These are phyloP conservation scores for Piromyces finnis DNA, from an alignment of 192 early-diverging fungal genomes.

Conservation along the genomic window DNA sequence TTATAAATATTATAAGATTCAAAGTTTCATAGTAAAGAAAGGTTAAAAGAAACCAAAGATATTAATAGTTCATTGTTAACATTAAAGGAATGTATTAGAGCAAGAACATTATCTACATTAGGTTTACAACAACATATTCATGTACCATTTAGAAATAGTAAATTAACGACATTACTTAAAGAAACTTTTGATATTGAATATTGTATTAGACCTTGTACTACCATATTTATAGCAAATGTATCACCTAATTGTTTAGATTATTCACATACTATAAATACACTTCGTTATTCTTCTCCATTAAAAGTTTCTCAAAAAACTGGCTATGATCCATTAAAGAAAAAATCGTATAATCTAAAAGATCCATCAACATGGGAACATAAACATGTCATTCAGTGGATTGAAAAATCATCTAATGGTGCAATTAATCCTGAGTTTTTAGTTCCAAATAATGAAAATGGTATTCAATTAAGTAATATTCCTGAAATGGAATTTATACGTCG, in stretches of 20 bases:
- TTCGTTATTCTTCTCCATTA: constrained; percentile 15
- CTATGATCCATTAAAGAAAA: neutral
- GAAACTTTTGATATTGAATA: constrained; percentile 22
- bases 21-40: constrained; percentile 19
- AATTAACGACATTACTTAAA: constrained; percentile 26
- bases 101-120: constrained; percentile 9
- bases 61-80: constrained; percentile 28
- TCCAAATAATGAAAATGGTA: constrained; percentile 16
- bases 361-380: constrained; percentile 18
- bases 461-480: constrained; percentile 15
- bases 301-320: constrained; percentile 4
- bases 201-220: constrained; percentile 8
- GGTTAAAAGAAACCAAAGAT: constrained; percentile 17
- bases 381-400: constrained; percentile 14
- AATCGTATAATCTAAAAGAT: constrained; percentile 8
- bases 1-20: constrained; percentile 4
- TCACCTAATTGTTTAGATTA: constrained; percentile 13
- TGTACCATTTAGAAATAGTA: constrained; percentile 22
- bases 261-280: constrained; percentile 17
- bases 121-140: constrained; percentile 12
- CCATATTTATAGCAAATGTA: constrained; percentile 17
- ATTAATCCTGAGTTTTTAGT: constrained; percentile 11
- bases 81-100: constrained; percentile 31
- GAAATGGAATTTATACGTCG: constrained; percentile 18
- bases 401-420: neutral